These are phyloP conservation scores for Ogataea henricii DNA, from an alignment of 805 yeast species.

Conservation along the genomic window DNA sequence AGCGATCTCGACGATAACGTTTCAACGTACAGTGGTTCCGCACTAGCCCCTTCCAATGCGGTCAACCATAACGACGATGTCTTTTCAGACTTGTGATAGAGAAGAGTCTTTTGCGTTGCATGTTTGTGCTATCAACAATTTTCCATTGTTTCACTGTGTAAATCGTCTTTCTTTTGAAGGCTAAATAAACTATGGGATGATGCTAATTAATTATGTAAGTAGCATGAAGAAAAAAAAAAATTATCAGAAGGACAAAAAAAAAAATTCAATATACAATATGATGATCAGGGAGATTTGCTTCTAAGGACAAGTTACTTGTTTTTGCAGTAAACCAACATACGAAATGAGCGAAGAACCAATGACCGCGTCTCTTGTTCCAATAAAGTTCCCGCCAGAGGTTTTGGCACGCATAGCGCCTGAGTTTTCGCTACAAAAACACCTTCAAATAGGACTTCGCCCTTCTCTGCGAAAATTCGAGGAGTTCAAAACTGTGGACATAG, in stretches of 20 bases:
- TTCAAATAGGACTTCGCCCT: slow-evolving; percentile 76
- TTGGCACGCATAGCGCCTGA: slow-evolving; percentile 86
- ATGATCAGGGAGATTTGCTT: too few relatives aligned
- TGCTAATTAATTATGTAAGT: too few relatives aligned
- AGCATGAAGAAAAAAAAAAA: not conserved
- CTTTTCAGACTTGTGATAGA: slow-evolving; percentile 13
- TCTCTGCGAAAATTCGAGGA: slow-evolving; percentile 70
- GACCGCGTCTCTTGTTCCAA: slow-evolving; percentile 32
- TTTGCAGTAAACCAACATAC: not conserved
- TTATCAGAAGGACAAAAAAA: too few relatives aligned
- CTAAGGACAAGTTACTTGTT: too few relatives aligned
- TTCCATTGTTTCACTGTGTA: too few relatives aligned
- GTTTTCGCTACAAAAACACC: slow-evolving; percentile 73
- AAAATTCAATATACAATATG: not conserved
- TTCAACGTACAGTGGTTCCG: slow-evolving; percentile 33
- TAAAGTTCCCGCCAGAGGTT: slow-evolving; percentile 78
- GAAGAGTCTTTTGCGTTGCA: not conserved
- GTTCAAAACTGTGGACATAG: slow-evolving; percentile 57
- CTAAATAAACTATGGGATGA: too few relatives aligned
- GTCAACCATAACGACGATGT: slow-evolving; percentile 15
- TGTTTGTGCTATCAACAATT: too few relatives aligned
- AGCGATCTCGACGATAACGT: slow-evolving; percentile 35
- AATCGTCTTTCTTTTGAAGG: too few relatives aligned
- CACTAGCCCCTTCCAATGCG: slow-evolving; percentile 26
- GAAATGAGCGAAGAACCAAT: not conserved